Base-by-base conservation (phyloP, 2,329 filamentous ascomycete genomes). In the Sphaerostilbella broomeana region DNA sequence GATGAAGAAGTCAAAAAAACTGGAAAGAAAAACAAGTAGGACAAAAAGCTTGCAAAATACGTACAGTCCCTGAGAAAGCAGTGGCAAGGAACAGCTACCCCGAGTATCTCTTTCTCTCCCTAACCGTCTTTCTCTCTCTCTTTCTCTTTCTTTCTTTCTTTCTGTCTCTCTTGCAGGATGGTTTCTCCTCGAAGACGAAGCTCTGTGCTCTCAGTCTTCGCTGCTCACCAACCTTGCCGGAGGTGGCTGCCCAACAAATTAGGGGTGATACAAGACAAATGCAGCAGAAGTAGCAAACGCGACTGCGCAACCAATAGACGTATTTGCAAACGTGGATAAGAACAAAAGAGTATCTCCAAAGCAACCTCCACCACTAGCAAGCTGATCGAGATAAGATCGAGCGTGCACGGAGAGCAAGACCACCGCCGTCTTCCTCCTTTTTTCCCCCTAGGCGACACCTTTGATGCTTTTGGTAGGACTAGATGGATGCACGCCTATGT, bases 201-300 rank as follows among this genome's bases (percentile, higher is more conserved):
- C 75, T 79, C 75, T 78, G 64, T 79, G 72, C 75, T 76, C 72
- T 51, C 58, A 57, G 55, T 59, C 60, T 52, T 54, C 48, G 42
- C 28, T 33, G 46, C 35, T 43, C 28, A 15, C 36, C 27, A 41
- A 34, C 27, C 37, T 35, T 39, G 15, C 38, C 21, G 21, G 34
- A 42, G 35, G 35, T 38, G 30, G 46, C 42, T 32, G 46, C 40
- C 44, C 40, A 38, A 43, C 25, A 25, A 35, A 38, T 42, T 38
- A 40, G 34, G 38, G 38, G 33, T 15, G 22, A 25, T 10, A 34
- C 24, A 27, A 20, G 19, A 17, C 11, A 17, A 8, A n/a, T 12
- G 28, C 6, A 20, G 24, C n/a, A 26, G 38, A 19, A 17, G 25
- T 21, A 4, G 6, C 21, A 12, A 36, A n/a, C n/a, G n/a, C n/a